These are phyloP conservation scores for Dothistroma septosporum DNA, from an alignment of 2,329 filamentous ascomycete species.

Conservation along the genomic window DNA sequence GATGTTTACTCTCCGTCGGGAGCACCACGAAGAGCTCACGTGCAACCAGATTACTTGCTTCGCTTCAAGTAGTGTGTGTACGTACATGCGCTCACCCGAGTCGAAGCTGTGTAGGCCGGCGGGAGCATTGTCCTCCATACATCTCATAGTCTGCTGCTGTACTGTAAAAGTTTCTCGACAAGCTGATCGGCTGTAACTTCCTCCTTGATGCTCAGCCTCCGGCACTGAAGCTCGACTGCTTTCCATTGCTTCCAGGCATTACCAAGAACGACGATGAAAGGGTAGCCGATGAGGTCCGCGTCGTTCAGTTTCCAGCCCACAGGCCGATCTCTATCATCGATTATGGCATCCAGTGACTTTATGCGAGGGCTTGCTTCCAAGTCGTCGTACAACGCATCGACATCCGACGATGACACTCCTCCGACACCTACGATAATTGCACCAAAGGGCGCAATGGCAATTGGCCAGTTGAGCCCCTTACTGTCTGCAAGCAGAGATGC, in stretches of 20 bases:
- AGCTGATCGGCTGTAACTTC: slow-evolving; percentile 21
- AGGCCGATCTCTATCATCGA: slow-evolving; percentile 65
- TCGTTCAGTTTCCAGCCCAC: slow-evolving; percentile 86
- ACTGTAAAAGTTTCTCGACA: slow-evolving; percentile 12
- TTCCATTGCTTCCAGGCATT: slow-evolving; percentile 58
- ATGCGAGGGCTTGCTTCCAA: slow-evolving; percentile 37
- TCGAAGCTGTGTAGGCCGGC: too few species aligned
- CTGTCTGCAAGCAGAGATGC: slow-evolving; percentile 70
- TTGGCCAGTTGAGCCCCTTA: slow-evolving; percentile 81
- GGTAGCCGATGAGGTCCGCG: slow-evolving; percentile 85
- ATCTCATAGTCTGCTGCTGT: slow-evolving; percentile 18
- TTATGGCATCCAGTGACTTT: slow-evolving; percentile 53
- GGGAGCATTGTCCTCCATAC: too few species aligned
- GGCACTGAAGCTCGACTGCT: slow-evolving; percentile 74
- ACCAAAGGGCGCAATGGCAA: slow-evolving; percentile 79
- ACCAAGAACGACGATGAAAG: slow-evolving; percentile 75
- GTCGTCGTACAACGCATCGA: slow-evolving; percentile 56
- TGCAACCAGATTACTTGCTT: too few species aligned
- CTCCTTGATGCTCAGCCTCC: slow-evolving; percentile 60
- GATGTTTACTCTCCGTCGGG: too few species aligned
- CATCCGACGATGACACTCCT: slow-evolving; percentile 15
- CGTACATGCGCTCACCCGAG: too few species aligned
- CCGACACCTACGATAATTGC: slow-evolving; percentile 58
- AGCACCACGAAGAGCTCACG: too few species aligned
- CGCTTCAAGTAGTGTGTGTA: too few species aligned